These are phyloP conservation scores for Arthrobotrys sphaeroides DNA, from an alignment of 2,329 filamentous ascomycete species.

Conservation along the genomic window DNA sequence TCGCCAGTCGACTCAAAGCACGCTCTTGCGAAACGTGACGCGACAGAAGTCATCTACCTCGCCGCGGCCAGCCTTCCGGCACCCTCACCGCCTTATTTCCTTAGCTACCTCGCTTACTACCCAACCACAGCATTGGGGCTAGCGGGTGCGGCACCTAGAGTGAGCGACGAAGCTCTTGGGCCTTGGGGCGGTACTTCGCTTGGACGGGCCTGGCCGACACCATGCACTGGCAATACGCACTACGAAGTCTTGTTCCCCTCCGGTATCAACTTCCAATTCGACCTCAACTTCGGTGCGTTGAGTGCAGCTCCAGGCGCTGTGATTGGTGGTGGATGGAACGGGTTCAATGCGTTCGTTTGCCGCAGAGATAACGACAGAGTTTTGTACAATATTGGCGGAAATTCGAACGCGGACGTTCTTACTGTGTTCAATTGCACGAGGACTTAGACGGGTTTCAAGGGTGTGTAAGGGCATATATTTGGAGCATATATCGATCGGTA, in stretches of 20 bases:
- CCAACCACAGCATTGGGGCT: background rate
- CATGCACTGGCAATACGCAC: constrained; percentile 37
- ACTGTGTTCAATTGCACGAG: constrained; percentile 31
- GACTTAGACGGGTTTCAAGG: background rate
- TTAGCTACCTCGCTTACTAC: constrained; percentile 35
- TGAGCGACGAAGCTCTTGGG: constrained; percentile 29
- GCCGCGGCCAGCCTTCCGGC: background rate
- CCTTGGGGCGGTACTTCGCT: background rate
- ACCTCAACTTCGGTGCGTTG: constrained; percentile 17
- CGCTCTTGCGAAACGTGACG: constrained; percentile 18
- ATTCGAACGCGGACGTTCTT: background rate
- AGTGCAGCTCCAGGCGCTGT: constrained; percentile 6
- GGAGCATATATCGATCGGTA: background rate
- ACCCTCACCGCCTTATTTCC: constrained; percentile 2
- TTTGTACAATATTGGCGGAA: background rate
- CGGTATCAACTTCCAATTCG: constrained; percentile 20
- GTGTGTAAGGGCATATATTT: background rate
- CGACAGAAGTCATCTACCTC: constrained; percentile 50
- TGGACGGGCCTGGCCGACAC: constrained; percentile 37
- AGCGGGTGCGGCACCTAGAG: background rate
- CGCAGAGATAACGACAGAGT: constrained; percentile 9
- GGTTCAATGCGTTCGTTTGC: constrained; percentile 35
- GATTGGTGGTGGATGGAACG: constrained; percentile 48
- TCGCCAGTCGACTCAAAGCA: background rate
- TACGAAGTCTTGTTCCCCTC: constrained; percentile 43